phyloP scores from a whole-genome alignment of 768 basidiomycete genomes.

The Suillus cothurnatus region DNA sequence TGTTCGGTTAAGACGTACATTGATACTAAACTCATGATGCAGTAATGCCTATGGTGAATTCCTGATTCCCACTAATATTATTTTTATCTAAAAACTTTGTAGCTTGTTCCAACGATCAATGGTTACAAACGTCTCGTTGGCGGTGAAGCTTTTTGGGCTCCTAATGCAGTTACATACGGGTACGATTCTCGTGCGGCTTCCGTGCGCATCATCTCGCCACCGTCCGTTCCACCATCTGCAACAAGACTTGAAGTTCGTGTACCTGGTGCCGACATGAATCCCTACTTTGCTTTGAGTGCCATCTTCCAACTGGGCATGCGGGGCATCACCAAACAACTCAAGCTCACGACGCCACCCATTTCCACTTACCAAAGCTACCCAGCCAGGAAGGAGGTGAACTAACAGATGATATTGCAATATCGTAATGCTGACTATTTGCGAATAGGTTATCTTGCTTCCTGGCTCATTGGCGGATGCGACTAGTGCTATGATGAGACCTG shows the following conservation, averaged over 20 bases:
- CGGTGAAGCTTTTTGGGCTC: conserved; percentile 94
- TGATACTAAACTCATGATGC: conserved; percentile 8
- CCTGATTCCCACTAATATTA: background rate
- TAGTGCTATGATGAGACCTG: conserved; percentile 71
- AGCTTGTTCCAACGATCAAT: conserved; percentile 91
- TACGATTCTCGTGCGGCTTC: conserved; percentile 95
- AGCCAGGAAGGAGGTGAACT: conserved; percentile 62
- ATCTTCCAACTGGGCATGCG: conserved; percentile 86
- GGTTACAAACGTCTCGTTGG: conserved; percentile 97
- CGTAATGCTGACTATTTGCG: background rate
- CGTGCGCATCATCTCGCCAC: conserved; percentile 90
- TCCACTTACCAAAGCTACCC: conserved; percentile 31
- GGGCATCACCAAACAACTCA: conserved; percentile 79
- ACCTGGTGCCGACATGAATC: conserved; percentile 97
- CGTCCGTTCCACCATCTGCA: conserved; percentile 75
- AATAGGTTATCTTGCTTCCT: conserved; percentile 74
- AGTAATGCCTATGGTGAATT: conserved; percentile 82
- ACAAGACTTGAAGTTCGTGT: conserved; percentile 94
- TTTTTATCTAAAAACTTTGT: background rate
- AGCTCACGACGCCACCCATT: conserved; percentile 73
- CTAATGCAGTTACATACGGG: conserved; percentile 90
- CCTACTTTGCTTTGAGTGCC: conserved; percentile 85
- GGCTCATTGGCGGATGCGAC: conserved; percentile 81
- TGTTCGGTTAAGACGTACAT: background rate
- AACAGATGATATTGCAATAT: conserved; percentile 14